Conservation (phyloP, 805 yeast species). For the Saccharomycopsis javanensis region DNA sequence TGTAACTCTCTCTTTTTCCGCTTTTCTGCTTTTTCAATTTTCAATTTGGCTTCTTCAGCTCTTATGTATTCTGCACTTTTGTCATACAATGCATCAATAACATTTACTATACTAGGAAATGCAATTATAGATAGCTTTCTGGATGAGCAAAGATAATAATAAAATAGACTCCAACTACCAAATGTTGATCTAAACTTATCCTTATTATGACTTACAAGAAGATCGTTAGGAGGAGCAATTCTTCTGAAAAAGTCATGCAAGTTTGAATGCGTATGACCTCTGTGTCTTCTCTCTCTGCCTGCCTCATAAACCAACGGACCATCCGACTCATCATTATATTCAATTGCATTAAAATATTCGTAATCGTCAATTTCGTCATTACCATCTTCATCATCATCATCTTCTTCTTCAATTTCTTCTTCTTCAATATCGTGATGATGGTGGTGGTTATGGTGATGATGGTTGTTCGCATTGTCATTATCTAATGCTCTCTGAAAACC, state of each 20-base stretch:
- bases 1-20: constrained; percentile 20
- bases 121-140: constrained; percentile 11
- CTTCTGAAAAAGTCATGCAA: background rate
- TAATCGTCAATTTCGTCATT: background rate
- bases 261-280: background rate
- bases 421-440: background rate
- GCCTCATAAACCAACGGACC: background rate
- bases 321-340: background rate
- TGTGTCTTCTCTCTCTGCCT: background rate
- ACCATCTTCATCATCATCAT: background rate
- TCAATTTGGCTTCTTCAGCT: background rate
- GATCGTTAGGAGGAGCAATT: background rate
- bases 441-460: background rate
- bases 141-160: constrained; percentile 12
- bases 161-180: background rate
- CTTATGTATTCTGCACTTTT: constrained; percentile 29
- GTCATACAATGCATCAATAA: constrained; percentile 39
- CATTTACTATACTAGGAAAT: constrained; percentile 30
- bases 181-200: constrained; percentile 1
- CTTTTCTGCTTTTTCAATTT: constrained; percentile 25
- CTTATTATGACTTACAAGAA: background rate
- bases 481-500: background rate
- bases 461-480: background rate
- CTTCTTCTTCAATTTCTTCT: background rate
- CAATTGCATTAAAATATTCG: background rate